Conservation (phyloP, 139 green algal species). For the Closterium sp. region DNA sequence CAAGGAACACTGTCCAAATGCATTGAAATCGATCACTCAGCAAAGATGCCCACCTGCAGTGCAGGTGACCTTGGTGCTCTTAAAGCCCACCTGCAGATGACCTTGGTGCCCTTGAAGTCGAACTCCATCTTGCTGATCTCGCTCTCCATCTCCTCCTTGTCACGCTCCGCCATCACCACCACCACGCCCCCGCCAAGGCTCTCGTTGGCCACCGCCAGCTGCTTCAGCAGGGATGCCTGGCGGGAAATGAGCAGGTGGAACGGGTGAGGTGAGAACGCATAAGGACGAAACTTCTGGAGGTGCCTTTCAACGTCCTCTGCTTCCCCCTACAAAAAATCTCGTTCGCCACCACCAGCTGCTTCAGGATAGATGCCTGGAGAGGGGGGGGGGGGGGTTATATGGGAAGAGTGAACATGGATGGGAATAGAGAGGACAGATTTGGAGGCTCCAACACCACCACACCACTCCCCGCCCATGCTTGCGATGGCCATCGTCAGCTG, state of each 20-base stretch:
- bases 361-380: not conserved
- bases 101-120: conserved; percentile 49
- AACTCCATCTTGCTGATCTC: conserved; percentile 53
- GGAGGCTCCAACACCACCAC: too few species aligned
- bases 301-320: not conserved
- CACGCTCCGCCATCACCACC: conserved; percentile 59
- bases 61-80: conserved; percentile 46
- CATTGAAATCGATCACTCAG: not conserved
- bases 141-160: conserved; percentile 67
- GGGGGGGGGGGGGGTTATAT: not conserved
- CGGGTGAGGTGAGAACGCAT: too few species aligned
- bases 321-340: not conserved
- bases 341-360: not conserved
- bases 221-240: conserved; percentile 56
- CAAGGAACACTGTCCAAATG: not conserved
- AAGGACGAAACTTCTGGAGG: not conserved
- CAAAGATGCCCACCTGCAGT: conserved; percentile 46
- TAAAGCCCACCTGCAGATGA: conserved; percentile 55
- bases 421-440: not conserved
- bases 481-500: conserved; percentile 61
- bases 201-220: conserved; percentile 62
- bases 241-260: not conserved
- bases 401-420: not conserved
- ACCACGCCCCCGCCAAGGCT: conserved; percentile 58
- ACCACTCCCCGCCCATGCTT: conserved; percentile 53